Evolutionary conservation across 331 rosid genomes (phyloP).

Genomic region (Prunus yedoensis): DNA sequence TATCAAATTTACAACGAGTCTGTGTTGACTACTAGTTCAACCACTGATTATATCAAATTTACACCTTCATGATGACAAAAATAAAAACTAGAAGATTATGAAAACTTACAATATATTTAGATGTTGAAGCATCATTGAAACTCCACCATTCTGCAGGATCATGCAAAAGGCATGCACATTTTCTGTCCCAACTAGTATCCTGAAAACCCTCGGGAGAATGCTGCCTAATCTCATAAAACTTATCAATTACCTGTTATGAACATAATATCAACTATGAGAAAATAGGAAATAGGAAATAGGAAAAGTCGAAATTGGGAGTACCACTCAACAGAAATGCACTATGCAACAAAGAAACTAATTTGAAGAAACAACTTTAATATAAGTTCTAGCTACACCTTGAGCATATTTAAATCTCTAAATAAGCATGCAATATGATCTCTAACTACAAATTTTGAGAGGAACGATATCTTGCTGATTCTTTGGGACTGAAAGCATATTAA

Average conservation of each 20-base stretch:
- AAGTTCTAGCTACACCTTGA: constrained; percentile 4
- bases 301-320: background rate
- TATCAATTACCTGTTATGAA: constrained; percentile 60
- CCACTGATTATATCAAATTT: background rate
- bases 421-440: background rate
- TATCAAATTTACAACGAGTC: background rate
- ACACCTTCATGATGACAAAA: background rate
- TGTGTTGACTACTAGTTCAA: too few species aligned
- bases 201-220: constrained; percentile 40
- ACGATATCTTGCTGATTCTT: background rate
- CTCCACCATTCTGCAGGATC: constrained; percentile 79
- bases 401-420: too few species aligned
- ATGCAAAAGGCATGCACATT: constrained; percentile 71
- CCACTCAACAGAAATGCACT: background rate
- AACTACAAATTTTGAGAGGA: background rate
- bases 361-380: background rate
- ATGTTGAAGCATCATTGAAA: constrained; percentile 71
- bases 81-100: background rate
- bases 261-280: constrained; percentile 23
- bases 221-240: constrained; percentile 79
- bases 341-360: background rate
- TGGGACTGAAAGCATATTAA: background rate
- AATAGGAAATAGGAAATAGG: background rate
- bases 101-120: constrained; percentile 80
- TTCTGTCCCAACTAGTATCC: constrained; percentile 67